Percentiles rank a stretch among this genome's conserved stretches.
Evolutionary conservation across 2,329 filamentous ascomycete species (phyloP).

Genomic region (Hypoxylon sp.): DNA sequence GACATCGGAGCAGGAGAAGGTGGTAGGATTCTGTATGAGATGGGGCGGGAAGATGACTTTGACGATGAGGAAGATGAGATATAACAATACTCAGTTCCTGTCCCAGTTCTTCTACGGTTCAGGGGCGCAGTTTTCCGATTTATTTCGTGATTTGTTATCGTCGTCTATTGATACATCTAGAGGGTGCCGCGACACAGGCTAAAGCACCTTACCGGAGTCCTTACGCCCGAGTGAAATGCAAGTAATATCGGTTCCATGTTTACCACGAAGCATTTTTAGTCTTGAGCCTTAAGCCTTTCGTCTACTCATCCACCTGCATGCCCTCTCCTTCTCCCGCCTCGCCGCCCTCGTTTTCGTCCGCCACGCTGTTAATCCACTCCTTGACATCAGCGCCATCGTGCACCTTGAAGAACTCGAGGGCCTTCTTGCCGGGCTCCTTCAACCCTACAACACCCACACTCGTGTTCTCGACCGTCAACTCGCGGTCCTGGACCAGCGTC

Average conservation of each 20-base stretch:
- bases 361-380: constrained; percentile 84
- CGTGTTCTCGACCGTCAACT: constrained; percentile 97
- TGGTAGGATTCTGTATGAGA: constrained; percentile 94
- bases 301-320: constrained; percentile 63
- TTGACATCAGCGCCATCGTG: constrained; percentile 91
- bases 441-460: constrained; percentile 88
- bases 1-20: constrained; percentile 84
- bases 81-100: constrained; percentile 42
- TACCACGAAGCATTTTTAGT: constrained; percentile 7
- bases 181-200: constrained; percentile 26
- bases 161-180: constrained; percentile 47
- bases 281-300: constrained; percentile 26
- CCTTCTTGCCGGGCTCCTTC: constrained; percentile 66
- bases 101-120: constrained; percentile 11
- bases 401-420: constrained; percentile 85
- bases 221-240: constrained; percentile 39
- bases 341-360: constrained; percentile 67
- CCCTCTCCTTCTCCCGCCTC: constrained; percentile 59
- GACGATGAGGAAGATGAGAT: constrained; percentile 79
- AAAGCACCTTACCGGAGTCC: constrained; percentile 31
- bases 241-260: constrained; percentile 28
- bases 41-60: constrained; percentile 97
- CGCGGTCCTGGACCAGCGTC: constrained; percentile 95
- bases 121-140: constrained; percentile 12
- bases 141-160: constrained; percentile 39